Evolutionary conservation across 345 rosid species (phyloP).

Genomic region (Melaleuca alternifolia): DNA sequence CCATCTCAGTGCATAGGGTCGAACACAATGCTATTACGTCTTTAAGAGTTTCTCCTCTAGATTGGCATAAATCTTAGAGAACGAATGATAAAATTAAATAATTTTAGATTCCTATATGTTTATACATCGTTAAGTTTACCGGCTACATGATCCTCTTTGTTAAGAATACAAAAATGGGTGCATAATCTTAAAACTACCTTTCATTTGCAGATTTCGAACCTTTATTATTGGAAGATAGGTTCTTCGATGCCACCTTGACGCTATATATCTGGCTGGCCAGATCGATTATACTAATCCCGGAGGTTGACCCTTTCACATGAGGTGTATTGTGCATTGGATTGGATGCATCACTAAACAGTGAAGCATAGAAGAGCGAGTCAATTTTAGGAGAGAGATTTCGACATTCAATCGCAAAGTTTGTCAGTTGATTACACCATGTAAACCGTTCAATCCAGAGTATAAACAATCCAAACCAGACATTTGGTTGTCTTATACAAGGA

Average conservation of each 20-base stretch:
- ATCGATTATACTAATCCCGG: background rate
- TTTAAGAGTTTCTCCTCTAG: no score
- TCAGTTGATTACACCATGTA: background rate
- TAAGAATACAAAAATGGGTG: background rate
- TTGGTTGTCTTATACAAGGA: background rate
- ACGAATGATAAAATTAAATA: no score
- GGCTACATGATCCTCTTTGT: background rate
- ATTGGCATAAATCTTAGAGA: background rate
- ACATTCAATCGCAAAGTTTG: background rate
- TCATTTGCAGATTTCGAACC: background rate
- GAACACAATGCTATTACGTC: background rate
- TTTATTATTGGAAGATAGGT: rapidly evolving
- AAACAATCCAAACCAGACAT: background rate
- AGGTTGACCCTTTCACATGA: background rate
- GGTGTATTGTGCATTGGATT: no score
- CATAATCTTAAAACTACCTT: no score
- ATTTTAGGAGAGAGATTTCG: no score
- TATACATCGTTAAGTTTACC: background rate
- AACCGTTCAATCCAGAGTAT: background rate
- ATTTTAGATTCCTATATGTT: background rate
- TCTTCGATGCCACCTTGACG: background rate
- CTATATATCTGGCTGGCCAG: background rate
- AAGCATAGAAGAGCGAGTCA: no score
- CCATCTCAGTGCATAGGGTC: background rate
- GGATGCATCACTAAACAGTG: no score